Evolutionary conservation across 495 filamentous ascomycete species (phyloP), one percentile per base, ranked within the genome.

Genomic region (Pyrenula massariospora): DNA sequence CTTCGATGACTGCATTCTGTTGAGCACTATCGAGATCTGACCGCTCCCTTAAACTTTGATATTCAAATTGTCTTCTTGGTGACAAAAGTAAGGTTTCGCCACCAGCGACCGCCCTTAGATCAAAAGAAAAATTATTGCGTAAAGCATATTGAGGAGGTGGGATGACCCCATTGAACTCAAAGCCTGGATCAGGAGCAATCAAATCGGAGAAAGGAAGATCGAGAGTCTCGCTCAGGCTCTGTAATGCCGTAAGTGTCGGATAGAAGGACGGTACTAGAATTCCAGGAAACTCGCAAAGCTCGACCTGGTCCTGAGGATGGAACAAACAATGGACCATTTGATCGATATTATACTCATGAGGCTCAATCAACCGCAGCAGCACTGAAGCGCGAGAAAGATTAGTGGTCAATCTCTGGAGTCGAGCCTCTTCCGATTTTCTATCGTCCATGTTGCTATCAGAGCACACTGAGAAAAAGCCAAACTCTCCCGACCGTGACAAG

Each of bases 221-320:
- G 0, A 65, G 62, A 3, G 60, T 64, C 22, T 59, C 63, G 36
- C 74, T 77, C 69, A 88, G 84, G 1, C 66, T 60, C 59, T 89
- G 82, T 0, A 91, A 69, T 5, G 82, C 84, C 58, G 71, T 66
- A n/a, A 90, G 67, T 0, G 83, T 84, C 20, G 83, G 79, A 48
- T 82, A 70, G 61, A 91, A 91, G 1, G 86, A 75, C 0, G 80
- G 74, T 12, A 88, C 73, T 1, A 91, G 69, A 2, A 91, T 69
- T 10, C 80, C 82, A 0, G 85, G 86, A 55, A 90, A 89, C 57
- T 90, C 87, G 0, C 88, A 75, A 10, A 89, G 71, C 57, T 66
- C 5, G 0, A 57, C 58, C 25, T 52, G 50, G 42, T 1, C 11
- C 21, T 2, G 53, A 21, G 2, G 56, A 10, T 36, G 48, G 50